These are phyloP conservation scores for Neospora caninum DNA, from an alignment of 169 alveolate genomes.

Conservation along the genomic window DNA sequence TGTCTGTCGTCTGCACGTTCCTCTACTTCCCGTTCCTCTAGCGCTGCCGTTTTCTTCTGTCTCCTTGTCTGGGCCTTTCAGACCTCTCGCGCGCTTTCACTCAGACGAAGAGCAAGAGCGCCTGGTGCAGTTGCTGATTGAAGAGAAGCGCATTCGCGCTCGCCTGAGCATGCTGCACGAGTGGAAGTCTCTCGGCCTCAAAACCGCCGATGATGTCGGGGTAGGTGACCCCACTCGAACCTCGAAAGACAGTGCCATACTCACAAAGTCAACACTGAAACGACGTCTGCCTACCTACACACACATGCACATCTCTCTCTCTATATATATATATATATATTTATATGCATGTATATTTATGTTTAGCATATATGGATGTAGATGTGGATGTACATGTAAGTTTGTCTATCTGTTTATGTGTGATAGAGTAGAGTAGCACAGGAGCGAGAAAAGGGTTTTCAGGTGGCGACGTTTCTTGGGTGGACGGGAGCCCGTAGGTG, in stretches of 20 bases:
- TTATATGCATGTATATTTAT: neutral
- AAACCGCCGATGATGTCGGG: slow-evolving; percentile 87
- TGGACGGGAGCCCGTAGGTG: too few relatives aligned
- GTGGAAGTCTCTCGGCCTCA: slow-evolving; percentile 90
- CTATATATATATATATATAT: neutral
- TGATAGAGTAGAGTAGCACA: too few relatives aligned
- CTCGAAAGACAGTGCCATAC: neutral
- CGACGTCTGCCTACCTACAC: neutral
- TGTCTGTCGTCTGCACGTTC: neutral
- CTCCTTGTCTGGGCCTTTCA: neutral
- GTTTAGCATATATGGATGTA: neutral
- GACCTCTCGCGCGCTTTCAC: slow-evolving; percentile 89
- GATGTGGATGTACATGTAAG: neutral
- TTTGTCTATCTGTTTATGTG: neutral
- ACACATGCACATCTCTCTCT: neutral
- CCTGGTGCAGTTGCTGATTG: slow-evolving; percentile 84
- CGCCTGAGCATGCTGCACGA: slow-evolving; percentile 86
- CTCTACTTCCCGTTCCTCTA: too few relatives aligned
- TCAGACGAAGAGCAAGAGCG: slow-evolving; percentile 90
- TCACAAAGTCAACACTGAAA: neutral
- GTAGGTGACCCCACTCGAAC: slow-evolving; percentile 50
- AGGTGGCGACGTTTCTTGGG: too few relatives aligned
- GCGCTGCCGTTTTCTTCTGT: neutral
- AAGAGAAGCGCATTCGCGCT: slow-evolving; percentile 86
- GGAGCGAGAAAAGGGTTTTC: too few relatives aligned